Evolutionary conservation across 345 rosid species (phyloP), one percentile per base, ranked within the genome.

Genomic region (Rhizophora apiculata): DNA sequence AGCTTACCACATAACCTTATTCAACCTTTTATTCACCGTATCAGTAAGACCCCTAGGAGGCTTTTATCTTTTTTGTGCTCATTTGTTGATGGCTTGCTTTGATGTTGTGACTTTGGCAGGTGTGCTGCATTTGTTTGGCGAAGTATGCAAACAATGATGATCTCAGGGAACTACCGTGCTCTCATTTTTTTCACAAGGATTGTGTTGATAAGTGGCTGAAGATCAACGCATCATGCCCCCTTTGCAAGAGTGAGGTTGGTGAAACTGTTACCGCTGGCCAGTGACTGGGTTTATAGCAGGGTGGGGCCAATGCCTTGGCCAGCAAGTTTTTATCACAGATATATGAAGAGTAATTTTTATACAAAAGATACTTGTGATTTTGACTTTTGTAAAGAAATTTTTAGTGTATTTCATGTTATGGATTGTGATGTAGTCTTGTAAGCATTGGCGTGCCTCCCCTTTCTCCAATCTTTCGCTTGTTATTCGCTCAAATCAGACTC

Each of bases 181-280:
- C 80, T 32, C 99, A 95, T 78, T 90, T 88, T 76, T 90, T 95
- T 76, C 99, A 95, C 87, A 87, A 86, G 86, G 99, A 92, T 8
- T 95, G 99, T 49, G 96, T 95, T 29, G 98, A 92, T 64, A 95
- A 90, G 74, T 95, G 99, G 99, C 87, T 95, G 37, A 95, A 90
- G 82, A 95, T 95, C 75, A 92, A 88, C 29, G 97, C 98, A 0
- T 76, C 87, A 6, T 95, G 99, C 75, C 99, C 99, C 60, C 92
- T 95, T 22, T 95, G 99, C 92, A 95, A 95, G 81, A 85, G 78
- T 18, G 94, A 92, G 64, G 96, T 92, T 22, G 89, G 93, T 8
- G 92, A 86, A 62, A 77, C 80, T 55, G 54, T 81, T 15, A 39
- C 80, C 70, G 71, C 87, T 26, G 74, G 76, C 68, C 85, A 78